Conservation (phyloP, 1,284 basidiomycete species). For the Melampsora occidentalis region DNA sequence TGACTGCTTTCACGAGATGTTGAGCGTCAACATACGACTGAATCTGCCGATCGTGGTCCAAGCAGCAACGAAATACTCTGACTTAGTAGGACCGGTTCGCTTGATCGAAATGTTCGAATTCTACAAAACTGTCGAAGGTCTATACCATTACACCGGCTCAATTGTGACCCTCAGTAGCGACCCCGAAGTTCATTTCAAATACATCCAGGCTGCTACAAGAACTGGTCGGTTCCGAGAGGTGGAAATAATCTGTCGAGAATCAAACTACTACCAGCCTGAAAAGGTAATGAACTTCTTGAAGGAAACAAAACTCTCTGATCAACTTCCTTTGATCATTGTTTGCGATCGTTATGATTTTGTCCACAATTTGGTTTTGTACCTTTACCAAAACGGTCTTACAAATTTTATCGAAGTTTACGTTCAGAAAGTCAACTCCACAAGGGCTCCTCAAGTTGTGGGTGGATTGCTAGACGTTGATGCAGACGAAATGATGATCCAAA, state of each 20-base stretch:
- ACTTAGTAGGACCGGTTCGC: conserved; percentile 93
- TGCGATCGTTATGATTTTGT: conserved; percentile 99
- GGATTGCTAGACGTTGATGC: conserved; percentile 97
- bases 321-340: conserved; percentile 98
- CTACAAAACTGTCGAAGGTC: conserved; percentile 96
- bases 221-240: conserved; percentile 99
- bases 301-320: conserved; percentile 93
- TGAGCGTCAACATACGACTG: conserved; percentile 93
- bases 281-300: conserved; percentile 97
- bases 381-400: conserved; percentile 94
- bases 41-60: conserved; percentile 96
- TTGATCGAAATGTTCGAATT: conserved; percentile 98
- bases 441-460: conserved; percentile 97
- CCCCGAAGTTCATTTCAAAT: conserved; percentile 99
- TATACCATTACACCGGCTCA: conserved; percentile 97
- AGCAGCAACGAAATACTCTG: conserved; percentile 98
- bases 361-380: conserved; percentile 95
- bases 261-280: conserved; percentile 96
- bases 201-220: conserved; percentile 97
- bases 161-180: conserved; percentile 96
- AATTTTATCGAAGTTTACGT: conserved; percentile 99
- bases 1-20: conserved; percentile 95
- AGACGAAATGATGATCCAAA: conserved; percentile 94
- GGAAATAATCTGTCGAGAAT: conserved; percentile 96
- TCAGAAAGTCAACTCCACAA: conserved; percentile 92